A percentile compares a stretch with the other conserved stretches of the same genome.
These are phyloP conservation scores for Penicillium sp. DNA, from an alignment of 2,329 filamentous ascomycete genomes.

Conservation along the genomic window DNA sequence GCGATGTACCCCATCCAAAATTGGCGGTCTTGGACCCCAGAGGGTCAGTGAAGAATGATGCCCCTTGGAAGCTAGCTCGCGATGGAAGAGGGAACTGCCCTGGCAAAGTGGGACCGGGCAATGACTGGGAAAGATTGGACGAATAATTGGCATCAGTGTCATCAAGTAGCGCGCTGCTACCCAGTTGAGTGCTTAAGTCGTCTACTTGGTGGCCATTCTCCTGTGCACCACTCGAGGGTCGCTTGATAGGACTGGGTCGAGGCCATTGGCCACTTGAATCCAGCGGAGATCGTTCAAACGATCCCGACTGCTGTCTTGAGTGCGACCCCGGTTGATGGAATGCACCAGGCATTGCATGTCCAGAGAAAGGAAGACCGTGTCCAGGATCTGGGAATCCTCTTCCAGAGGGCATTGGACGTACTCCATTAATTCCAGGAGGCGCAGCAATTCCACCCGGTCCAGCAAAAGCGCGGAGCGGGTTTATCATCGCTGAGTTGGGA, in stretches of 20 bases:
- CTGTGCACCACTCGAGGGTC: slow-evolving; percentile 71
- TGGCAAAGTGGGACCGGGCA: slow-evolving; percentile 55
- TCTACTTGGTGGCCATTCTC: slow-evolving; percentile 56
- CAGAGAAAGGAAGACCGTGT: slow-evolving; percentile 42
- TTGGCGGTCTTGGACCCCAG: slow-evolving; percentile 37
- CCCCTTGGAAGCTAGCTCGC: slow-evolving; percentile 44
- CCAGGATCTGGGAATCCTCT: slow-evolving; percentile 54
- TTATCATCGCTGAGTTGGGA: slow-evolving; percentile 52
- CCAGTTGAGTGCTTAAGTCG: slow-evolving; percentile 74
- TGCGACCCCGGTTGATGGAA: slow-evolving; percentile 54
- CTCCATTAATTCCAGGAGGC: slow-evolving; percentile 60
- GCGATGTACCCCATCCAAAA: slow-evolving; percentile 36
- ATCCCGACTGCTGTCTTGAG: slow-evolving; percentile 72
- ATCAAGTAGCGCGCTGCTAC: slow-evolving; percentile 82
- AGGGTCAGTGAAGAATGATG: slow-evolving; percentile 45
- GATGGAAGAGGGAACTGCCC: slow-evolving; percentile 46
- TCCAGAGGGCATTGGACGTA: slow-evolving; percentile 60
- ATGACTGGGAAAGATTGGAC: slow-evolving; percentile 43
- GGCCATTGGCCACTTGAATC: slow-evolving; percentile 64
- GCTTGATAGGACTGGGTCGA: slow-evolving; percentile 82
- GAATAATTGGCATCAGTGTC: slow-evolving; percentile 70
- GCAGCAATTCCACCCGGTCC: slow-evolving; percentile 54
- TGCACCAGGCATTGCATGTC: slow-evolving; percentile 41
- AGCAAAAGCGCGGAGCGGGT: slow-evolving; percentile 57
- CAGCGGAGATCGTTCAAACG: slow-evolving; percentile 58